These are phyloP conservation scores for Tolypocladium nubicola DNA, from an alignment of 2,329 filamentous ascomycete genomes.

Conservation along the genomic window DNA sequence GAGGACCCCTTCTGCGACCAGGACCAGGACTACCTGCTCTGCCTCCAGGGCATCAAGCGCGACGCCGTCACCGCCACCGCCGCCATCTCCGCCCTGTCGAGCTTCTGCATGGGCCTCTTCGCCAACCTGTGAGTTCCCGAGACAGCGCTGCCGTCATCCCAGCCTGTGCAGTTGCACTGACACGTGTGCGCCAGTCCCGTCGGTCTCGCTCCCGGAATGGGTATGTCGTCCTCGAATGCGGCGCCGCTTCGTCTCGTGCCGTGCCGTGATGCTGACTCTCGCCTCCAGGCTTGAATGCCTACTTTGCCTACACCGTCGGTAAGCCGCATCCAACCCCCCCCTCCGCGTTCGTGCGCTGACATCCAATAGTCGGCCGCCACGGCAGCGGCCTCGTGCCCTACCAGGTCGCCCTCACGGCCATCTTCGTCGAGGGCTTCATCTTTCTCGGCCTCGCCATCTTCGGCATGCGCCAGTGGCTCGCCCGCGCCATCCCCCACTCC, in stretches of 20 bases:
- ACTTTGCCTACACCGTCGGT: constrained; percentile 63
- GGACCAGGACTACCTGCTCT: constrained; percentile 53
- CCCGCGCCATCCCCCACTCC: constrained; percentile 68
- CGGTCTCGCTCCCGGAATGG: constrained; percentile 33
- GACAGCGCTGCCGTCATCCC: background rate
- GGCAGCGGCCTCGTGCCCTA: constrained; percentile 66
- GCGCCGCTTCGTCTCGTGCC: background rate
- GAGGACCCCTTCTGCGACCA: constrained; percentile 40
- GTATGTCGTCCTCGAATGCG: constrained; percentile 9
- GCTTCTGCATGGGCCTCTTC: constrained; percentile 75
- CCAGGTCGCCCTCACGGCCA: constrained; percentile 67
- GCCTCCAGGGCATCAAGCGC: constrained; percentile 53
- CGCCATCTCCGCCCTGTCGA: constrained; percentile 67
- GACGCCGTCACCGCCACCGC: constrained; percentile 80
- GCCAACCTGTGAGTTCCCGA: constrained; percentile 53
- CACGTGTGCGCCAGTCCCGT: constrained; percentile 16
- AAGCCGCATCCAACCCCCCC: constrained; percentile 12
- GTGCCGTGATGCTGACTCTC: constrained; percentile 2
- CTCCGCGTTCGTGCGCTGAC: constrained; percentile 1
- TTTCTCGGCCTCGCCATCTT: constrained; percentile 72
- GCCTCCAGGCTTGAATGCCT: constrained; percentile 58
- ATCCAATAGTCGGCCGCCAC: constrained; percentile 53
- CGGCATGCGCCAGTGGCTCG: constrained; percentile 80
- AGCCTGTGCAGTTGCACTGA: background rate
- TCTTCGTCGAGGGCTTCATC: constrained; percentile 81